Evolutionary conservation across 257 asterid genomes (phyloP), one percentile per base, ranked within the genome.

Genomic region (Ehretia macrophylla): DNA sequence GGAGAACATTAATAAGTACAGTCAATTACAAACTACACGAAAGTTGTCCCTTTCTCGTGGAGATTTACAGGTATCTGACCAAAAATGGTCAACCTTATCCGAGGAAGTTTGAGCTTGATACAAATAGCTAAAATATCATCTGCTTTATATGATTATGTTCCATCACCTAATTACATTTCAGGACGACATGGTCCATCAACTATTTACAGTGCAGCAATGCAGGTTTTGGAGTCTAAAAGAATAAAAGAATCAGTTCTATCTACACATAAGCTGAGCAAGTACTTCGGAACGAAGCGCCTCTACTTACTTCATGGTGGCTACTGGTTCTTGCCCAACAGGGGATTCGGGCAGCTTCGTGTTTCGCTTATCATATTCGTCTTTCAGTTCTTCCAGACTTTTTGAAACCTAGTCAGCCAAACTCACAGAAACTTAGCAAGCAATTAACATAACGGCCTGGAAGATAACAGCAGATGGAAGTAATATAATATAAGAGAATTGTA

Each of bases 291-390:
- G 11, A 19, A 16, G 12, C 45, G n/a, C 39, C 14, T 14, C 38
- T 13, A 57, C 60, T 46, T 21, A n/a, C 50, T 65, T n/a, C 65
- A 73, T 62, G 76, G 51, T 65, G 77, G 45, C 78, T 75, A 75
- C 68, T 71, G 54, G 68, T 76, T 78, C 72, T n/a, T 71, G 84
- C 69, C 72, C 83, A 49, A 60, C 58, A 17, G 65, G 75, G 40
- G 67, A 45, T 53, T 75, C 83, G 0, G 81, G 66, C 42, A 69
- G 72, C 67, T 80, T 81, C 70, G 66, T 80, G 0, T 77, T 70
- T 66, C 80, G 81, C 65, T 83, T 84, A 68, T 85, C 95, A 60
- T 88, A 88, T 55, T 85, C 88, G 47, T 79, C 90, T 72, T 69
- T 82, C 79, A 82, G 60, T 56, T 77, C 90, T 69, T 65, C 82